Base-by-base conservation (phyloP, 805 yeast genomes). In the Wickerhamomyces rabaulensis region DNA sequence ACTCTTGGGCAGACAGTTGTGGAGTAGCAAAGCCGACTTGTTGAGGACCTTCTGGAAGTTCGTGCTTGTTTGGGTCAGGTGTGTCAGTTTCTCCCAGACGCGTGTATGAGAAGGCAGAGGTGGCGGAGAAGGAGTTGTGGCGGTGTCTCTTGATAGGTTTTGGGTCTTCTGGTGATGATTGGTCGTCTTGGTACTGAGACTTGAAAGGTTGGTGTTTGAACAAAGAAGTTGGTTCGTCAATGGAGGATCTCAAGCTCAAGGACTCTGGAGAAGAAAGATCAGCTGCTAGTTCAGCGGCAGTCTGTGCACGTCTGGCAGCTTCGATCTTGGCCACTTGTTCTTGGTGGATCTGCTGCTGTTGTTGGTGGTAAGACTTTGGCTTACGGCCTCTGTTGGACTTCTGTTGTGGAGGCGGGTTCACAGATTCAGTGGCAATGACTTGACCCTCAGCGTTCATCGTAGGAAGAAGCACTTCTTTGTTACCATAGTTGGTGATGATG, bases 11-110 rank as follows among this genome's bases (percentile, higher is more conserved):
- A 12, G 71, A 57, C 40, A 80, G 57, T 62, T 88, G 95, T 3
- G 96, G 96, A 1, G 95, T 85, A 1, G 95, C 79, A 60, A 86
- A 87, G 2, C 83, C 87, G 22, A 85, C 90, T 56, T 85, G 89
- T 39, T 74, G 75, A 2, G 91, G 90, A 0, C 76, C 77, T 35
- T 74, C 77, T 4, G 63, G 62, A 15, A 53, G 19, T 23, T 52
- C 52, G 25, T 54, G 50, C 5, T 27, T 25, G 8, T 13, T 37
- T 20, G 43, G 36, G 6, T 31, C 20, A 12, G 23, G 20, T 12
- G 19, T 39, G 22, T 49, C 41, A 21, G 41, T 40, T 10, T 42
- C 37, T 13, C 46, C 46, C 6, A 46, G 43, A 23, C 52, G 54
- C 13, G 59, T 60, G 41, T 71, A 71, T 1, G 74, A 65, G 20